Evolutionary conservation across 495 filamentous ascomycete species (phyloP), one percentile per base, ranked within the genome.

Genomic region (Aspergillus incahuasiensis): DNA sequence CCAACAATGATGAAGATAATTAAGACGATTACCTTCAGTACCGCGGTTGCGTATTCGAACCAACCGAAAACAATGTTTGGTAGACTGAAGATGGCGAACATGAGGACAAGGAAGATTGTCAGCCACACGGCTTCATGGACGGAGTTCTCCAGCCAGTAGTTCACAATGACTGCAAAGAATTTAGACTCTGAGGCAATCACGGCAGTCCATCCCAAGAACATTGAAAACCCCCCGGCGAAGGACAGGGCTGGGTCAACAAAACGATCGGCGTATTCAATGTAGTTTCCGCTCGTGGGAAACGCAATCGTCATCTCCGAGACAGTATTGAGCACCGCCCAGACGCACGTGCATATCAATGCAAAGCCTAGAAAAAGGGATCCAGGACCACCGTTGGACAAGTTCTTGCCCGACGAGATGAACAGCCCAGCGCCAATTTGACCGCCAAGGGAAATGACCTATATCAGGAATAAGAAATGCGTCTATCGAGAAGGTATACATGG

Each of bases 241-340:
- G 67, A 55, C 40, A 72, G 53, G 19, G 69, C 61, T 7, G 63
- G 65, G 52, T 72, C 69, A 18, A 72, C 67, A 43, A 54, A 72
- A 19, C 69, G 65, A 50, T 65, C 67, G 1, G 69, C 67, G 56
- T 68, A 70, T 47, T 72, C 65, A 52, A 68, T 68, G 44, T 58
- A 72, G 48, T 65, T 68, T 3, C 67, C 65, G 6, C 67, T 64
- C 0, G 56, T 59, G 1, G 69, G 67, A 30, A 70, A 69, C 4
- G 57, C 56, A 44, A 68, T 68, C 1, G 65, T 65, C 65, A 70
- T 70, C 48, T 72, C 69, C 6, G 52, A 57, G 22, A 72, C 22
- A 1, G 62, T 57, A 40, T 67, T 61, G 5, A 72, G 56, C 13
- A 67, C 61, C 19, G 60, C 63, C 67, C 67, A 72, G 9, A 69